These are phyloP conservation scores for Dictyophora rubrovolvata DNA, from an alignment of 768 basidiomycete genomes.

Conservation along the genomic window DNA sequence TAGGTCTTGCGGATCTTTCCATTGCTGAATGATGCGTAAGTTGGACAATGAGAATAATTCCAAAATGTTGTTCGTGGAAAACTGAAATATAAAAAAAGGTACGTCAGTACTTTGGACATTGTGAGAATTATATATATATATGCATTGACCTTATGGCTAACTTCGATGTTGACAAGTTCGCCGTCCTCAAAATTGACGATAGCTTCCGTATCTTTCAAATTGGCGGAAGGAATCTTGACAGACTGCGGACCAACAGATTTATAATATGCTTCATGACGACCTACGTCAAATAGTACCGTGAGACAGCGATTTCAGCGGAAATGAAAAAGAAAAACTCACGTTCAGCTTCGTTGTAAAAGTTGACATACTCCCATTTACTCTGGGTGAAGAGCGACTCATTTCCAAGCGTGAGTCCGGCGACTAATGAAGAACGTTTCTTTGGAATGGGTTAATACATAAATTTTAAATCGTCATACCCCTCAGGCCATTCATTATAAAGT, in stretches of 20 bases:
- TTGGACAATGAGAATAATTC: constrained; percentile 62
- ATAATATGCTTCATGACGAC: constrained; percentile 79
- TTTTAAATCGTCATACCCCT: constrained; percentile 15
- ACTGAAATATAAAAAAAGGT: constrained; percentile 36
- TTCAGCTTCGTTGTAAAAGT: constrained; percentile 43
- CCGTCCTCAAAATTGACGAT: constrained; percentile 48
- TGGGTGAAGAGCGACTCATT: constrained; percentile 53
- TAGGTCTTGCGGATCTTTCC: constrained; percentile 60
- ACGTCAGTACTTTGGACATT: background rate
- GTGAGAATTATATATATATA: background rate
- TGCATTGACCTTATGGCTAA: constrained; percentile 67
- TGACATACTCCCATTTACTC: constrained; percentile 67
- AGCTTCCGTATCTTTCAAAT: constrained; percentile 22
- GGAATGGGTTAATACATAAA: background rate
- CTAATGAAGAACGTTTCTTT: constrained; percentile 12
- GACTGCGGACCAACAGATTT: constrained; percentile 53
- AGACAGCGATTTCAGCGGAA: background rate
- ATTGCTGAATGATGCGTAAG: constrained; percentile 77
- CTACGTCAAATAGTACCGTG: constrained; percentile 26
- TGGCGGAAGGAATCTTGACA: constrained; percentile 35
- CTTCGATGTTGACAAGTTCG: constrained; percentile 79
- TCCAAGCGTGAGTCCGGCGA: constrained; percentile 59
- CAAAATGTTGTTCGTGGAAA: constrained; percentile 61
- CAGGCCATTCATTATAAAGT: constrained; percentile 84
- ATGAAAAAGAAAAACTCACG: constrained; percentile 24